Conservation (phyloP, 768 basidiomycete genomes). For the Lentinula lateritia region DNA sequence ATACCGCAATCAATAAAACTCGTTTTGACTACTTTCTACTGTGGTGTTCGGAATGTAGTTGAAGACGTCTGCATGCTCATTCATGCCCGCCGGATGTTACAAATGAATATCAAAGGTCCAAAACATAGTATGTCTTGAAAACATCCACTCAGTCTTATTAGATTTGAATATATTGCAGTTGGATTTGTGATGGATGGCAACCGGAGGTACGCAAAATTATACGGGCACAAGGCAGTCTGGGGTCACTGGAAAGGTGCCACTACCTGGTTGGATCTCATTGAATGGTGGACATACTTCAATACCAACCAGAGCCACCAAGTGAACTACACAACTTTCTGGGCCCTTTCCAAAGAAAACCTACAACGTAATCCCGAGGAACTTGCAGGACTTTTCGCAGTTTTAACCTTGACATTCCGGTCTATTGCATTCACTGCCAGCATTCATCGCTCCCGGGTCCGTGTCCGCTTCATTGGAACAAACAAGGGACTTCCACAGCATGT, state of each 20-base stretch:
- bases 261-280: slow-evolving; percentile 11
- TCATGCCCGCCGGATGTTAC: background rate
- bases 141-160: background rate
- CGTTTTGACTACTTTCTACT: background rate
- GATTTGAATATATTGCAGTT: slow-evolving; percentile 8
- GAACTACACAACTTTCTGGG: slow-evolving; percentile 13
- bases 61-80: background rate
- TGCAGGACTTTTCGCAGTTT: slow-evolving; percentile 11
- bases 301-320: slow-evolving; percentile 6
- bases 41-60: background rate
- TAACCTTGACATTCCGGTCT: slow-evolving; percentile 12
- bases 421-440: slow-evolving; percentile 12
- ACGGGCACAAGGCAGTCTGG: slow-evolving; percentile 7
- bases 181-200: slow-evolving; percentile 14
- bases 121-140: background rate
- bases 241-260: slow-evolving; percentile 12
- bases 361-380: slow-evolving; percentile 10
- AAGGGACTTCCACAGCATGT: slow-evolving; percentile 10
- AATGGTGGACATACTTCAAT: slow-evolving; percentile 14
- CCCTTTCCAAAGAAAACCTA: slow-evolving; percentile 13
- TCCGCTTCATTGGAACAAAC: slow-evolving; percentile 10
- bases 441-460: slow-evolving; percentile 11
- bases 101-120: background rate
- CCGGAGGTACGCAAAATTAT: slow-evolving; percentile 9
- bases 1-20: background rate